Base-by-base conservation (phyloP, 495 filamentous ascomycete species). In the Gamarada debralockiae region DNA sequence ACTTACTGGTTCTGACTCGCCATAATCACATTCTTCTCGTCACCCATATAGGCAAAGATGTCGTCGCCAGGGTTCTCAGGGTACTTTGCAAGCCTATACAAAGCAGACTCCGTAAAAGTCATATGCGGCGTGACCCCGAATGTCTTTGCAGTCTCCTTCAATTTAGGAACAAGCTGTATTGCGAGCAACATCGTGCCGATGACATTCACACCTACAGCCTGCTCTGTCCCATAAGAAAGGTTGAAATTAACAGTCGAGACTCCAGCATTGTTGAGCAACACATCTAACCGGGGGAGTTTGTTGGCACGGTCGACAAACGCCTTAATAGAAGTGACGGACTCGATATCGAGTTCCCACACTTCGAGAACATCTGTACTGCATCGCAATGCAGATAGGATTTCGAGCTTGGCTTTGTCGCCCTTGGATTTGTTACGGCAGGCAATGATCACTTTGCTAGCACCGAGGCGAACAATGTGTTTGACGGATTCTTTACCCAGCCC, bases 321-420 rank as follows among this genome's bases (percentile, higher is more conserved):
- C 4, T 48, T 36, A 8, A 60, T 43, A 0, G 62, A 60, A n/a
- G 47, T 46, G 44, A 53, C 53, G 12, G 50, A 49, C 6, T 65
- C 63, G 25, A 84, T 67, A 50, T 84, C 82, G 0, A 86, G 57
- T 29, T 71, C 60, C 79, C 79, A 84, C 5, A 82, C 76, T 48
- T 82, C 73, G 21, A 70, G 61, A 7, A 70, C 61, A 38, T 48
- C 47, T 23, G 59, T 18, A 17, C 59, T 54, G 20, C 64, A 53
- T 13, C 70, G 65, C 1, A 65, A 49, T 0, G 53, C 18, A 13
- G 43, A 13, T 56, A 67, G 43, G n/a, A 79, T 73, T 37, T 62
- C 56, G 0, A 43, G 27, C 44, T 67, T 68, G 24, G 76, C 76
- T 10, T 38, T 52, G 21, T 73, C 60, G 12, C 70, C 73, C 12